Percentiles rank a stretch among this genome's conserved stretches.
phyloP scores from a whole-genome alignment of 1,284 basidiomycete genomes.

The Marasmius oreades region DNA sequence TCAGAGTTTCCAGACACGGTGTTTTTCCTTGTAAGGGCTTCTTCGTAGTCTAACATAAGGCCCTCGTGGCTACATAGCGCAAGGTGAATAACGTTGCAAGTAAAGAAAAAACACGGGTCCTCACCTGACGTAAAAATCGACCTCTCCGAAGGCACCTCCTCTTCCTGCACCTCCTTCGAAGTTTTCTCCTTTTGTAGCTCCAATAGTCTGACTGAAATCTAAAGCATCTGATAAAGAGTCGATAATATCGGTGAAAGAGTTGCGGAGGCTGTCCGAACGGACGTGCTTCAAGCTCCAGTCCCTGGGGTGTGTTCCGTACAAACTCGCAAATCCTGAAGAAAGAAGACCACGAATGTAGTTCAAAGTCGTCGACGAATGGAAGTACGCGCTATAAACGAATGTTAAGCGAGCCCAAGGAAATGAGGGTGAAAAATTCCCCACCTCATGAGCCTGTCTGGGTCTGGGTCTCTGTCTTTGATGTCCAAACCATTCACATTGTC shows the following conservation, averaged over 20 bases:
- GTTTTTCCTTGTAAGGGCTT: slow-evolving; percentile 81
- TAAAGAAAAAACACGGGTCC: slow-evolving; percentile 16
- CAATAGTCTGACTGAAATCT: slow-evolving; percentile 91
- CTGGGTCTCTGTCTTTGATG: slow-evolving; percentile 75
- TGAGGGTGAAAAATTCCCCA: slow-evolving; percentile 24
- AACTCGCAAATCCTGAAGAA: slow-evolving; percentile 86
- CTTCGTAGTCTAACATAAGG: slow-evolving; percentile 90
- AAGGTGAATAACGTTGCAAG: slow-evolving; percentile 4
- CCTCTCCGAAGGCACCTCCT: slow-evolving; percentile 81
- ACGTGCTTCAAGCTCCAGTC: slow-evolving; percentile 95
- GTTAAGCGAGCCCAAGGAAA: no score
- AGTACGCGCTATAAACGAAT: slow-evolving; percentile 72
- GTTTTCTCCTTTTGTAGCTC: slow-evolving; percentile 48
- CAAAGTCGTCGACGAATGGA: slow-evolving; percentile 90
- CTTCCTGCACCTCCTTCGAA: slow-evolving; percentile 69
- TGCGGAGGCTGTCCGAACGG: slow-evolving; percentile 74
- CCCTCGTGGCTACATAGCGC: slow-evolving; percentile 76
- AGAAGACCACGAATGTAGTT: slow-evolving; percentile 91
- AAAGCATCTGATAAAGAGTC: slow-evolving; percentile 86
- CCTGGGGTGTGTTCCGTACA: slow-evolving; percentile 74
- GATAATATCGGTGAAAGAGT: slow-evolving; percentile 74
- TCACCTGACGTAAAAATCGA: slow-evolving; percentile 92
- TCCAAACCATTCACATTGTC: slow-evolving; percentile 94
- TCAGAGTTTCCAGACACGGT: slow-evolving; percentile 25
- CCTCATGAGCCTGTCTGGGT: slow-evolving; percentile 85